Percentiles rank a stretch among this genome's conserved stretches.
These are phyloP conservation scores for Camelina laxa DNA, from an alignment of 345 rosid genomes.

Conservation along the genomic window DNA sequence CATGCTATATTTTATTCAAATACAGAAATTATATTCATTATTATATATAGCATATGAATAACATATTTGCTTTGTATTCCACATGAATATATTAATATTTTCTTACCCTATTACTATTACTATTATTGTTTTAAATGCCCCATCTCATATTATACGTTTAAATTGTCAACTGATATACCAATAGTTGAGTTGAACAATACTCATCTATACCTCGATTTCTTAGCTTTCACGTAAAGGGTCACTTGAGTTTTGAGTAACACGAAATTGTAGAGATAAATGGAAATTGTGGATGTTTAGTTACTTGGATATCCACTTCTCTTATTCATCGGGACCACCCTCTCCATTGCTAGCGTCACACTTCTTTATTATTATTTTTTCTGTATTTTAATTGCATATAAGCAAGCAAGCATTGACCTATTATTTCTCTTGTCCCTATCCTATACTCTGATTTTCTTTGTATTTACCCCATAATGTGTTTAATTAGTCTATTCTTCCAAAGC, in stretches of 20 bases:
- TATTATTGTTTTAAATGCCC: background rate
- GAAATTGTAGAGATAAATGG: slow-evolving; percentile 36
- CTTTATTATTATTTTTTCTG: background rate
- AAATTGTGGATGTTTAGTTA: slow-evolving; percentile 48
- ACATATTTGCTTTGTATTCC: background rate
- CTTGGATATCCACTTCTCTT: slow-evolving; percentile 31
- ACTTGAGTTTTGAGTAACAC: slow-evolving; percentile 50
- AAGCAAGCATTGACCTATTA: slow-evolving; percentile 13
- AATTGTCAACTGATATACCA: slow-evolving; percentile 3
- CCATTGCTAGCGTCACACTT: slow-evolving; percentile 27
- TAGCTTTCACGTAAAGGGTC: slow-evolving; percentile 67
- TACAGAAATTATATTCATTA: background rate
- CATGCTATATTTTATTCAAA: background rate
- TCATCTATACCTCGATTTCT: slow-evolving; percentile 39
- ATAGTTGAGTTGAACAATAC: background rate
- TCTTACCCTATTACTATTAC: background rate
- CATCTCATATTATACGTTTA: slow-evolving; percentile 8
- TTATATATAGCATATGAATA: background rate
- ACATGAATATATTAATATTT: background rate
- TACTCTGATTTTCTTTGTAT: slow-evolving; percentile 3
- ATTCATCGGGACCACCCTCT: slow-evolving; percentile 57
- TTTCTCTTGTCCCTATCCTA: slow-evolving; percentile 1
- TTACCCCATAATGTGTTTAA: background rate
- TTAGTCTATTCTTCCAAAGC: background rate
- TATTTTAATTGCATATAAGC: background rate